Evolutionary conservation across 768 basidiomycete species (phyloP).

Genomic region (Hemileccinum rubropunctum): DNA sequence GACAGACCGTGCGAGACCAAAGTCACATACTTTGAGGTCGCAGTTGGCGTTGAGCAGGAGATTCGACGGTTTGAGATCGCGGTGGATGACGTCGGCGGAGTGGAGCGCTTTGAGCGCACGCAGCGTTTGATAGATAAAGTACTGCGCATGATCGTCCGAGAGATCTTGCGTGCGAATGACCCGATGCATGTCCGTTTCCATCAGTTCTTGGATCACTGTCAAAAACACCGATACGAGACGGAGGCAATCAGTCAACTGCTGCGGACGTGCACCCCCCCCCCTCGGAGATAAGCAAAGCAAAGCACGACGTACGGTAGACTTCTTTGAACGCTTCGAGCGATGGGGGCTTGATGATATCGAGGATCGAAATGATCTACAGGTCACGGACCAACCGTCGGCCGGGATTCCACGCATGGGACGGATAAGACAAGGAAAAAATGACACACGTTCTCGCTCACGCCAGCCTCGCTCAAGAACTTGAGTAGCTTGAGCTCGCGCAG

Average conservation of each 20-base stretch:
- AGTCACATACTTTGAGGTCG: conserved; percentile 93
- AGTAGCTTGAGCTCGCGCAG: conserved; percentile 81
- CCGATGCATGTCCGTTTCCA: conserved; percentile 97
- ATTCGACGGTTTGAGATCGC: conserved; percentile 97
- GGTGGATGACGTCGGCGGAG: conserved; percentile 93
- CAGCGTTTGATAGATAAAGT: conserved; percentile 92
- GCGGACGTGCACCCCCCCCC: neutral
- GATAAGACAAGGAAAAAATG: neutral
- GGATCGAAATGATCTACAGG: conserved; percentile 78
- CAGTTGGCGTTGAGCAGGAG: conserved; percentile 97
- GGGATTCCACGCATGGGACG: no score
- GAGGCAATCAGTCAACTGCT: conserved; percentile 2
- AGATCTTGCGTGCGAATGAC: conserved; percentile 95
- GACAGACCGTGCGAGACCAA: conserved; percentile 90
- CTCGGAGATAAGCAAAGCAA: no score
- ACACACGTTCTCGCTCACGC: conserved; percentile 82
- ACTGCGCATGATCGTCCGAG: conserved; percentile 93
- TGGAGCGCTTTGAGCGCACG: conserved; percentile 95
- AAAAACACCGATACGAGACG: neutral
- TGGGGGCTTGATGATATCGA: conserved; percentile 83
- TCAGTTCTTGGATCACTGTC: conserved; percentile 84
- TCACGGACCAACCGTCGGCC: neutral
- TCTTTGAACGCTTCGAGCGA: conserved; percentile 84
- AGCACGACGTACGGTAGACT: conserved; percentile 59
- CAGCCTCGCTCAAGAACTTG: conserved; percentile 83